Evolutionary conservation across 1,284 basidiomycete genomes (phyloP).

Genomic region (Malassezia cuniculi): DNA sequence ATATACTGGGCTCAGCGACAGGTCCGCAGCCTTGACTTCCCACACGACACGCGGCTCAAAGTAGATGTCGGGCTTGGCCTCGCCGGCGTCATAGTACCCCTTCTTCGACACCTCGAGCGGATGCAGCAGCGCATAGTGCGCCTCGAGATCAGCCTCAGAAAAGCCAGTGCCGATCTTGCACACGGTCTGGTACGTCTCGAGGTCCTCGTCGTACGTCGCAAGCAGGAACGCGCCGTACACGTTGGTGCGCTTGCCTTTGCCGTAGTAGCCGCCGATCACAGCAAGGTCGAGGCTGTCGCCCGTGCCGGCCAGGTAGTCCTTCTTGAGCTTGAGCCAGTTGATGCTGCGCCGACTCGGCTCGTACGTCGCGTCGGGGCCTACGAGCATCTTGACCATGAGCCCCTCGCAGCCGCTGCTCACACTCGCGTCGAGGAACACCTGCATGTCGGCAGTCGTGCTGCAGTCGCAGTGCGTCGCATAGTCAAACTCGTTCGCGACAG

Average conservation of each 20-base stretch:
- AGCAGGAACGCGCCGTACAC: slow-evolving; percentile 43
- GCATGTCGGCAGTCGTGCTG: slow-evolving; percentile 83
- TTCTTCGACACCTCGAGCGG: slow-evolving; percentile 57
- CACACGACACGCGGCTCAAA: slow-evolving; percentile 57
- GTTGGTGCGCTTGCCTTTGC: slow-evolving; percentile 84
- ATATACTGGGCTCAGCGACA: slow-evolving; percentile 91
- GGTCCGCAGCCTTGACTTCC: slow-evolving; percentile 79
- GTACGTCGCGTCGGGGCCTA: slow-evolving; percentile 77
- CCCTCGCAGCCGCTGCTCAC: slow-evolving; percentile 98
- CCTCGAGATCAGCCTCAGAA: slow-evolving; percentile 65
- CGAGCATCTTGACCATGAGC: slow-evolving; percentile 94
- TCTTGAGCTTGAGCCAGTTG: slow-evolving; percentile 78
- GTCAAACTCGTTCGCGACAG: slow-evolving; percentile 76
- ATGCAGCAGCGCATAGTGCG: slow-evolving; percentile 70
- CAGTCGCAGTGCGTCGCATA: slow-evolving; percentile 84
- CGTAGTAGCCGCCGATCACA: slow-evolving; percentile 90
- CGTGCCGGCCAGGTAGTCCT: slow-evolving; percentile 61
- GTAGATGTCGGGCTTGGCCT: slow-evolving; percentile 36
- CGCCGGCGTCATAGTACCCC: slow-evolving; percentile 54
- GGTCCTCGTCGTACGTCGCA: slow-evolving; percentile 39
- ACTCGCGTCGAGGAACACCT: slow-evolving; percentile 83
- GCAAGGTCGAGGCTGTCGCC: slow-evolving; percentile 95
- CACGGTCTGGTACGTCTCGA: slow-evolving; percentile 37
- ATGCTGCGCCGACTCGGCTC: slow-evolving; percentile 87
- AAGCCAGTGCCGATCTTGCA: slow-evolving; percentile 99